Evolutionary conservation across 2,329 filamentous ascomycete species (phyloP).

Genomic region (Blastomyces emzantsi): DNA sequence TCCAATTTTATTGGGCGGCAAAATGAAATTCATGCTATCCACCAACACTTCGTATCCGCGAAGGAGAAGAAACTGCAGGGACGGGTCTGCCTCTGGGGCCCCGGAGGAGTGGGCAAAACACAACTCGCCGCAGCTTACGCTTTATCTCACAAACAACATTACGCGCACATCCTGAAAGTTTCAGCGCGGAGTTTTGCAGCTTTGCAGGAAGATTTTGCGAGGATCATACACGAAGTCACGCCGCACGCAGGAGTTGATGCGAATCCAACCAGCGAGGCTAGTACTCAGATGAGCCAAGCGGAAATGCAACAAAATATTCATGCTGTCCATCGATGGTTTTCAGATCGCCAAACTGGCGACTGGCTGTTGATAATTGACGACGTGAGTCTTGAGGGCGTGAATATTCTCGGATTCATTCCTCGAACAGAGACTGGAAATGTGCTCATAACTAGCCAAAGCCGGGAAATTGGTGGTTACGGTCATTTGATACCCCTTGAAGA

Average conservation of each 20-base stretch:
- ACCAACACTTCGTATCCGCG: neutral
- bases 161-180: neutral
- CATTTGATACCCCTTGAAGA: neutral
- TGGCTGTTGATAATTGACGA: slow-evolving; percentile 1
- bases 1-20: neutral
- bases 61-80: neutral
- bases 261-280: neutral
- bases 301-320: neutral
- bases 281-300: neutral
- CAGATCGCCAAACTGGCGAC: neutral
- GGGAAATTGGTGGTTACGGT: neutral
- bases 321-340: neutral
- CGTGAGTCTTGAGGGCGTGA: neutral
- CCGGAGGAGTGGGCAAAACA: neutral
- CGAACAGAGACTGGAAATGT: neutral
- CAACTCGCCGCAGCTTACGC: neutral
- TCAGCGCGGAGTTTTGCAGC: neutral
- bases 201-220: neutral
- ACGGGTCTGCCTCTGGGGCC: neutral
- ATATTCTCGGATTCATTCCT: neutral
- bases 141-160: neutral
- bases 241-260: neutral
- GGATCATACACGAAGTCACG: neutral
- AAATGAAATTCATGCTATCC: neutral
- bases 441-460: neutral